Percentiles rank a stretch among this genome's conserved stretches.
Conservation (phyloP, 805 yeast species). For the Tetrapisispora arboricola region DNA sequence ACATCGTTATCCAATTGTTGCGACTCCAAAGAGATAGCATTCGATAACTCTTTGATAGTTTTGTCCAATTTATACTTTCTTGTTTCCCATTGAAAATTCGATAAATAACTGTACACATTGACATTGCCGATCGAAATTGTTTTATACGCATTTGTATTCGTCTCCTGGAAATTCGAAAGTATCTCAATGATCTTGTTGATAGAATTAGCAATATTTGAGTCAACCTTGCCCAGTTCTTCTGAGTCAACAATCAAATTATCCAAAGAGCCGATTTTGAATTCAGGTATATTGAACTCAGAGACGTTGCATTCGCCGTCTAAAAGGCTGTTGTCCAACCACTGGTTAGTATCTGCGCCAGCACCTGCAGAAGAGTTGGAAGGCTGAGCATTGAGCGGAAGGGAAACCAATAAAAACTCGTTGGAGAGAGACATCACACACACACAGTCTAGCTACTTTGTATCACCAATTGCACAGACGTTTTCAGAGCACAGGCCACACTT, state of each 20-base stretch:
- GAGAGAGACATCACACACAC: constrained; percentile 18
- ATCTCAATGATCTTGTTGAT: constrained; percentile 71
- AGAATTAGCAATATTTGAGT: constrained; percentile 61
- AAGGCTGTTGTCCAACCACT: constrained; percentile 47
- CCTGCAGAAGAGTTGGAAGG: constrained; percentile 38
- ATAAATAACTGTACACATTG: constrained; percentile 47
- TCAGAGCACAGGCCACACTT: no score
- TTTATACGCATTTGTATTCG: constrained; percentile 39
- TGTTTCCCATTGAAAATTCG: constrained; percentile 77
- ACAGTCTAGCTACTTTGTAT: background rate
- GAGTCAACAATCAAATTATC: constrained; percentile 85
- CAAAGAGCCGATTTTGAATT: constrained; percentile 87
- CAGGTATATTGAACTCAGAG: constrained; percentile 55
- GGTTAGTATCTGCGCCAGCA: constrained; percentile 28
- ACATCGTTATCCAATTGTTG: constrained; percentile 78
- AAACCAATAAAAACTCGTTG: constrained; percentile 38
- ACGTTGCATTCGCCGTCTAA: constrained; percentile 52
- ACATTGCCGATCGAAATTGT: constrained; percentile 45
- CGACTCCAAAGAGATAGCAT: constrained; percentile 64
- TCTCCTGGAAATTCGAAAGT: constrained; percentile 37
- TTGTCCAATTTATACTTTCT: constrained; percentile 80
- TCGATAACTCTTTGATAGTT: constrained; percentile 66
- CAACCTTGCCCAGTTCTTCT: constrained; percentile 79
- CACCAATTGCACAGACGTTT: no score
- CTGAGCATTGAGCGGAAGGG: constrained; percentile 43